These are phyloP conservation scores for Wallacemonas sp. DNA, from an alignment of 208 protist species.

Conservation along the genomic window DNA sequence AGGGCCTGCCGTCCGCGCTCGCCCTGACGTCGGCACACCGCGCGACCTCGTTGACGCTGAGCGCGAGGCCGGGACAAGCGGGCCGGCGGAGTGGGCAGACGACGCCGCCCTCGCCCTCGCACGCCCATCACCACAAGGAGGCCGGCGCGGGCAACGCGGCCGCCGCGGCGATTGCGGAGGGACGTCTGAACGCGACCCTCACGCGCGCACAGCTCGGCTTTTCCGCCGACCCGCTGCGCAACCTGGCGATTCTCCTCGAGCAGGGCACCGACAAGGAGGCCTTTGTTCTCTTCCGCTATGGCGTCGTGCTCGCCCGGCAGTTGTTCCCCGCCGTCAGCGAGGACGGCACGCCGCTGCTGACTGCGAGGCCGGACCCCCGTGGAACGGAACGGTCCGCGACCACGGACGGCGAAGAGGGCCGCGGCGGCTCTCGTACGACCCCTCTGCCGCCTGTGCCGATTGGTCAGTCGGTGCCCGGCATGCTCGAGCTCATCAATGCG, in stretches of 20 bases:
- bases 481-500: conserved; percentile 41
- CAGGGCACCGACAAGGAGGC: conserved; percentile 70
- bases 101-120: no score
- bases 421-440: background rate
- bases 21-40: no score
- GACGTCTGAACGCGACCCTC: background rate
- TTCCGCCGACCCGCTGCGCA: conserved; percentile 31
- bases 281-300: conserved; percentile 68
- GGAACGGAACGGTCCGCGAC: no score
- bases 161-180: background rate
- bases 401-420: background rate
- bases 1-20: background rate
- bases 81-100: no score
- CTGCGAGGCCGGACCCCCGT: background rate
- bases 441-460: conserved; percentile 16
- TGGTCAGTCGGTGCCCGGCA: conserved; percentile 34
- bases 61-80: no score
- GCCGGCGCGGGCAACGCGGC: background rate
- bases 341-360: background rate
- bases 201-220: conserved; percentile 50
- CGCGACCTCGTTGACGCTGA: no score
- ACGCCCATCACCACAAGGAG: no score
- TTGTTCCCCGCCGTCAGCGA: conserved; percentile 24
- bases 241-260: conserved; percentile 50
- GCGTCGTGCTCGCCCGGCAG: conserved; percentile 35